Evolutionary conservation across 306 rosid species (phyloP).

Genomic region (Glycine tomentella): DNA sequence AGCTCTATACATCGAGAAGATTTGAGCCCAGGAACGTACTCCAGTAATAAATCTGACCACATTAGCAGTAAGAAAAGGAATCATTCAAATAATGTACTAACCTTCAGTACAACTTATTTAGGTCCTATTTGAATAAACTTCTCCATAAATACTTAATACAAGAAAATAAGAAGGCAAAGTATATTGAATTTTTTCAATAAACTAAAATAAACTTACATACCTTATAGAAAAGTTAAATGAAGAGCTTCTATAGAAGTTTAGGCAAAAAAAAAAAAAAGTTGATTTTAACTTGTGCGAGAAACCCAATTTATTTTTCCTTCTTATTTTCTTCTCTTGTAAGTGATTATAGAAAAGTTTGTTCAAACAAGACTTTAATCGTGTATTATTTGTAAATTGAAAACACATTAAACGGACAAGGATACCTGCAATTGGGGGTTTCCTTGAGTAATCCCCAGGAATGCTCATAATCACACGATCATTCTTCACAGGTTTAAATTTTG

Average conservation of each 20-base stretch:
- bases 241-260: too few species aligned
- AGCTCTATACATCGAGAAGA: slow-evolving; percentile 72
- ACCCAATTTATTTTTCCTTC: too few species aligned
- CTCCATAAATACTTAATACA: too few species aligned
- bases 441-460: slow-evolving; percentile 92
- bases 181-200: too few species aligned
- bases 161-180: too few species aligned
- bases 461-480: slow-evolving; percentile 77
- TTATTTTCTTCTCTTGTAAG: too few species aligned
- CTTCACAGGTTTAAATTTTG: slow-evolving; percentile 52
- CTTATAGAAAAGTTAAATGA: too few species aligned
- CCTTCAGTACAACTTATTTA: slow-evolving; percentile 14
- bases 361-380: not conserved
- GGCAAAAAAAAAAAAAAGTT: too few species aligned
- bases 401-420: slow-evolving; percentile 33
- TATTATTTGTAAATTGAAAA: not conserved
- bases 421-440: slow-evolving; percentile 97
- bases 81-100: slow-evolving; percentile 19
- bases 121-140: too few species aligned
- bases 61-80: slow-evolving; percentile 1
- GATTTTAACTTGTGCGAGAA: too few species aligned
- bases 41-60: slow-evolving; percentile 59
- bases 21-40: slow-evolving; percentile 65
- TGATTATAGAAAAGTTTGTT: too few species aligned
- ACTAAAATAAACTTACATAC: too few species aligned